Evolutionary conservation across 306 rosid genomes (phyloP), one percentile per base, ranked within the genome.

Genomic region (Prunus salicina): DNA sequence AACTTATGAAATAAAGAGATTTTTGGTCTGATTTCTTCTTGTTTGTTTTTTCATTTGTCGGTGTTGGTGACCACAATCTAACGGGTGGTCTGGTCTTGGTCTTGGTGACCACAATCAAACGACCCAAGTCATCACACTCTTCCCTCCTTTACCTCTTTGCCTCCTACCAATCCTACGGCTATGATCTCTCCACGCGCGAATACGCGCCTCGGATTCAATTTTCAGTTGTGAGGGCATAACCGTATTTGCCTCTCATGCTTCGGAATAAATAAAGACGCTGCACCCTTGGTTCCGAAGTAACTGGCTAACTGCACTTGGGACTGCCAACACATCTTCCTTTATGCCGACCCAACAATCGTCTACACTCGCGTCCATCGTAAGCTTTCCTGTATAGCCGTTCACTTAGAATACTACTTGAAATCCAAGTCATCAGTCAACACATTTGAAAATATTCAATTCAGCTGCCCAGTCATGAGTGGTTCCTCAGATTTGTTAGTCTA

Each of bases 251-350:
- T 38, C 0, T 0, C 2, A 87, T 86, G 84, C 89, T 85, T 88
- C 19, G 64, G 86, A 82, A 84, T 88, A 83, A 85, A 89, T 88
- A 89, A 89, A 85, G 87, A 83, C 79, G 72, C 22, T 58, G 78
- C 67, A 85, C 89, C 73, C 96, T 89, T 90, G 83, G 67, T 73
- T 84, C 85, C 72, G 84, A 92, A 89, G 96, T 79, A 61, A 61
- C 77, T 43, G 67, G 43, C 43, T 19, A 81, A 91, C 84, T 82
- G 69, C 88, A 11, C 84, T 70, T 50, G 74, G 85, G 86, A 86
- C 88, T 76, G 80, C 83, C 82, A 70, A 79, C 86, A 46, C 86
- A 56, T 68, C 71, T 78, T 12, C 52, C 63, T 71, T 81, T 76
- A 73, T 85, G 56, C 67, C 52, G 14, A 14, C 50, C 78, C 45